Conservation (phyloP, 2,329 filamentous ascomycete genomes). For the Amphichorda felina region DNA sequence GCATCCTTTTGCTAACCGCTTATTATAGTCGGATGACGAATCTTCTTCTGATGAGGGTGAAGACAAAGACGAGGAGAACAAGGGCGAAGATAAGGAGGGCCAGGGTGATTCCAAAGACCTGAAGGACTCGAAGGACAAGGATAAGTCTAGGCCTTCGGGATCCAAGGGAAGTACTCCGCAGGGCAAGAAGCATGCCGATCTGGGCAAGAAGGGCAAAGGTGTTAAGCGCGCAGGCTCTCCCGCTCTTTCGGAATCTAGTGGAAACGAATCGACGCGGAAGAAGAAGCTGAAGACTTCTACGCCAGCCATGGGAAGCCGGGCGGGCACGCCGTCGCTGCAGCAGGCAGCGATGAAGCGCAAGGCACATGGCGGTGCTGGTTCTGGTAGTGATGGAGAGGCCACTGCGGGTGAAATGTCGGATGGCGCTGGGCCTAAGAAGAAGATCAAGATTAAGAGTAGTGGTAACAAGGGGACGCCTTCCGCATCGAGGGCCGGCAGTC, state of each 20-base stretch:
- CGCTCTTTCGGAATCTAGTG: constrained; percentile 80
- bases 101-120: constrained; percentile 44
- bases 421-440: constrained; percentile 34
- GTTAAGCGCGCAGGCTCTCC: constrained; percentile 82
- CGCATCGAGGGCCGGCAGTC: constrained; percentile 42
- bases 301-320: constrained; percentile 38
- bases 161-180: constrained; percentile 56
- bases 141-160: constrained; percentile 41
- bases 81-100: constrained; percentile 46
- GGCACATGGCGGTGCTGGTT: constrained; percentile 31
- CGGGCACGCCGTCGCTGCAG: constrained; percentile 38
- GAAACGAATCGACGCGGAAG: constrained; percentile 79
- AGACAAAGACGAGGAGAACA: constrained; percentile 25
- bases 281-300: constrained; percentile 48
- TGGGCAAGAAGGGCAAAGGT: constrained; percentile 41
- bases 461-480: constrained; percentile 16
- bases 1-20: neutral
- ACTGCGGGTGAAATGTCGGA: constrained; percentile 59
- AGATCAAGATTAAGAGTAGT: constrained; percentile 30
- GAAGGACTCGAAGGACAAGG: constrained; percentile 32
- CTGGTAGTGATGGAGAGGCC: constrained; percentile 61
- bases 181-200: constrained; percentile 26
- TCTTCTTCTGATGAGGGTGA: constrained; percentile 21
- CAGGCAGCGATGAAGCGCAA: constrained; percentile 16
- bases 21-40: constrained; percentile 12